Evolutionary conservation across 495 filamentous ascomycete genomes (phyloP), one percentile per base, ranked within the genome.

Genomic region (Cercophora sp.): DNA sequence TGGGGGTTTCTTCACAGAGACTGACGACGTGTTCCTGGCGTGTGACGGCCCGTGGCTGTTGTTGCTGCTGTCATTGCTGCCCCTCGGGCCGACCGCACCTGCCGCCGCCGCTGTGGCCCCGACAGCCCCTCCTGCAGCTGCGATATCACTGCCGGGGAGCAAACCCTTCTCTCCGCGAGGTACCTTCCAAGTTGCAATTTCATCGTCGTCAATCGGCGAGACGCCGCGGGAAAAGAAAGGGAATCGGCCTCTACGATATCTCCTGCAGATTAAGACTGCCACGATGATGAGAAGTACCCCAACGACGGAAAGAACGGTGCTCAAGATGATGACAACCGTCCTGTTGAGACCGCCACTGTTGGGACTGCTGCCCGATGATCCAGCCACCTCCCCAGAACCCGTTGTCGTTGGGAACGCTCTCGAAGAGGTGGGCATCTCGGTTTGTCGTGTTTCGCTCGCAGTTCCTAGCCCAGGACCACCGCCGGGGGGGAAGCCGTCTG

Each of bases 131-230:
- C 32, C 47, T 29, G 56, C 61, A 8, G 50, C 42, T 25, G 60
- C 63, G 15, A 57, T 58, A 13, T 22, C 57, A n/a, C n/a, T n/a
- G 43, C 36, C 51, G 25, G 27, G 48, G 25, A 51, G 48, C 2
- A 37, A 47, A 11, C 32, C 48, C 48, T 67, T 63, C 29, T 67
- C 63, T 19, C 23, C 45, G 16, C 60, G 46, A 1, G 67, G 60
- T 9, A 63, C 58, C 40, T 76, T 78, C 75, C 75, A 78, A 16
- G 70, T 73, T 35, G 69, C 75, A 42, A 78, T 78, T 55, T 78
- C 75, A 27, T 78, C 75, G 51, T 78, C 75, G 41, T 73, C 75
- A 54, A 78, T 75, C 8, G 75, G 75, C 0, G 75, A 70, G 29
- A 77, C 67, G 32, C 70, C 72, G 39, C 75, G 63, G 3, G 64